phyloP scores from a whole-genome alignment of 2,329 filamentous ascomycete genomes.

The Lasiodiplodia citricola region DNA sequence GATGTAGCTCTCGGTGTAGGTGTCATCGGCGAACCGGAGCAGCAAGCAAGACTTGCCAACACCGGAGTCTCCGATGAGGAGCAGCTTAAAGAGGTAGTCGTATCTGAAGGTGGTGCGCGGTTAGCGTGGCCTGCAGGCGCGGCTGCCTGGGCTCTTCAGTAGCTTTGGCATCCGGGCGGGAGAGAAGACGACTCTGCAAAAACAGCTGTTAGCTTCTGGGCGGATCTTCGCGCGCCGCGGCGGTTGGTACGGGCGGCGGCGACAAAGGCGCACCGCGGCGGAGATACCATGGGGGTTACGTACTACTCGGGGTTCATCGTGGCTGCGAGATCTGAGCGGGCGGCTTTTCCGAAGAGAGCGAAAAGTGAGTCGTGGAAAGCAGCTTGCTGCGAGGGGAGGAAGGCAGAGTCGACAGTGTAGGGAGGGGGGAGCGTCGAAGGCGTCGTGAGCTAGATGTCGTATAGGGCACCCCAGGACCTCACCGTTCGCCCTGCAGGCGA shows the following conservation, averaged over 20 bases:
- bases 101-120: constrained; percentile 68
- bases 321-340: constrained; percentile 38
- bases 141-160: constrained; percentile 10
- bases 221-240: not conserved
- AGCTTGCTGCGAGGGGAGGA: constrained; percentile 19
- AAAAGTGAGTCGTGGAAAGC: constrained; percentile 18
- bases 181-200: constrained; percentile 18
- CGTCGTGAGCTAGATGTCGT: constrained; percentile 29
- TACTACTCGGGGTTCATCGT: constrained; percentile 95
- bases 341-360: constrained; percentile 9
- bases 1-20: constrained; percentile 99
- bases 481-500: constrained; percentile 11
- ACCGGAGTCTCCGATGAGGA: constrained; percentile 99
- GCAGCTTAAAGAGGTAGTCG: constrained; percentile 99
- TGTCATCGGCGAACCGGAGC: constrained; percentile 97
- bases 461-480: constrained; percentile 14
- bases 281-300: constrained; percentile 49
- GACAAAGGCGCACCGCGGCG: constrained; percentile 26
- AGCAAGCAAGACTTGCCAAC: constrained; percentile 99
- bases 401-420: constrained; percentile 27
- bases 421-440: constrained; percentile 24
- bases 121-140: constrained; percentile 17
- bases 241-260: constrained; percentile 6
- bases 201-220: constrained; percentile 10
- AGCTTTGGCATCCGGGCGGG: constrained; percentile 5